Conservation (phyloP, 192 early-diverging fungal genomes). For the Oehlia diaphana region DNA sequence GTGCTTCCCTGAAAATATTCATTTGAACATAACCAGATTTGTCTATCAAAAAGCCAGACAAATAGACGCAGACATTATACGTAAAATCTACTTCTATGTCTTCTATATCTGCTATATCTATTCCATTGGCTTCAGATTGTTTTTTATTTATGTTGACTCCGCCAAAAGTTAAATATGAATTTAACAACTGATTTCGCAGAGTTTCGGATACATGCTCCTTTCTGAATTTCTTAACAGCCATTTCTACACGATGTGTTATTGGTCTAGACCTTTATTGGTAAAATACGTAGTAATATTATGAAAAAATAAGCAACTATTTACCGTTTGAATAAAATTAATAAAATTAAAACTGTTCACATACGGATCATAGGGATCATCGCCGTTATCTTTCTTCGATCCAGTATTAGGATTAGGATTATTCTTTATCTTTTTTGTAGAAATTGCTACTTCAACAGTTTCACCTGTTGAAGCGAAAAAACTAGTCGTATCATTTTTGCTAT, state of each 20-base stretch:
- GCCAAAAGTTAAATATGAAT: conserved; percentile 52
- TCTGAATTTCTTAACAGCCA: conserved; percentile 51
- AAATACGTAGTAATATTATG: too few relatives aligned
- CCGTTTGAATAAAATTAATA: too few relatives aligned
- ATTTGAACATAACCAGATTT: conserved; percentile 46
- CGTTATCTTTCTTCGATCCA: too few relatives aligned
- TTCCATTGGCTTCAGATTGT: conserved; percentile 35
- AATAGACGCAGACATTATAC: conserved; percentile 48
- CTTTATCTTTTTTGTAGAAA: conserved; percentile 38
- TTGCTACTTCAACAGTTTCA: not conserved
- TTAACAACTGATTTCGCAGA: conserved; percentile 43
- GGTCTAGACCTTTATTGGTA: conserved; percentile 39
- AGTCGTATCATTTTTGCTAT: not conserved
- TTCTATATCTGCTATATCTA: conserved; percentile 39
- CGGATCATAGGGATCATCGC: too few relatives aligned
- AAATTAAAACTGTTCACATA: too few relatives aligned
- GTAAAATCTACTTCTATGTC: conserved; percentile 45
- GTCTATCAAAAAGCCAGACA: conserved; percentile 51
- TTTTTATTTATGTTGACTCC: conserved; percentile 53
- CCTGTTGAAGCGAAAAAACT: not conserved
- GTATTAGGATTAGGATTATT: too few relatives aligned
- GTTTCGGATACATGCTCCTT: conserved; percentile 51
- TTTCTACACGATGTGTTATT: conserved; percentile 48
- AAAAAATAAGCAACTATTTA: not conserved
- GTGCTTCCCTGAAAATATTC: conserved; percentile 44